Evolutionary conservation across 768 basidiomycete genomes (phyloP), one percentile per base, ranked within the genome.

Genomic region (Daedaleopsis nitida): DNA sequence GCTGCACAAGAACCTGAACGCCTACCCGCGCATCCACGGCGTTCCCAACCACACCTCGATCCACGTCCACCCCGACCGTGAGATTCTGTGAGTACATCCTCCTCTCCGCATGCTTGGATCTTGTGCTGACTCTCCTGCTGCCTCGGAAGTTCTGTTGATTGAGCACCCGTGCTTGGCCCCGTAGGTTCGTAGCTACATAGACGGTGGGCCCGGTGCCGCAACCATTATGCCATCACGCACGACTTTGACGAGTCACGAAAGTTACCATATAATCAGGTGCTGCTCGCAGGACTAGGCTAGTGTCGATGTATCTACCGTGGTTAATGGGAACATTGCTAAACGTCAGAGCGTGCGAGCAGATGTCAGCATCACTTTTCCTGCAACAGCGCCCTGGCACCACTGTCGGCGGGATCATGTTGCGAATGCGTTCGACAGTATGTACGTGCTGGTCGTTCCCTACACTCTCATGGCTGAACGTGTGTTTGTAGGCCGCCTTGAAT

Each of bases 1-100:
- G 5, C 76, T 96, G 63, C 96, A 98, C 82, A 99, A 99, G 81
- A 99, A 98, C 81, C 78, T 98, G 65, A 98, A 98, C 72, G 92
- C 88, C 0, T 98, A 88, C 80, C 94, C 94, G 71, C 91, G 97
- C 61, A 83, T 97, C 68, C 86, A 90, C 47, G 94, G 93, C 34
- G 85, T 96, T 27, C 77, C 83, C 17, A 91, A 83, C 68, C 96
- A 98, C 69, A 80, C 80, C n/a, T 89, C 88, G 9, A 88, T 92
- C 67, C 89, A 89, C 65, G 84, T 89, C 65, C 82, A 79, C 58
- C 76, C 82, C n/a, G 76, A 77, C 52, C 81, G 78, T 64, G 77
- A 81, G 64, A 81, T 84, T 37, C 68, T 70, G 85, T 86, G 72
- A 13, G 81, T 77, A 17, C 49, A 34, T 14, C 34, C 16, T 35